A percentile compares a stretch with the other conserved stretches of the same genome.
These are phyloP conservation scores for Fusarium hostae DNA, from an alignment of 2,329 filamentous ascomycete genomes.

Conservation along the genomic window DNA sequence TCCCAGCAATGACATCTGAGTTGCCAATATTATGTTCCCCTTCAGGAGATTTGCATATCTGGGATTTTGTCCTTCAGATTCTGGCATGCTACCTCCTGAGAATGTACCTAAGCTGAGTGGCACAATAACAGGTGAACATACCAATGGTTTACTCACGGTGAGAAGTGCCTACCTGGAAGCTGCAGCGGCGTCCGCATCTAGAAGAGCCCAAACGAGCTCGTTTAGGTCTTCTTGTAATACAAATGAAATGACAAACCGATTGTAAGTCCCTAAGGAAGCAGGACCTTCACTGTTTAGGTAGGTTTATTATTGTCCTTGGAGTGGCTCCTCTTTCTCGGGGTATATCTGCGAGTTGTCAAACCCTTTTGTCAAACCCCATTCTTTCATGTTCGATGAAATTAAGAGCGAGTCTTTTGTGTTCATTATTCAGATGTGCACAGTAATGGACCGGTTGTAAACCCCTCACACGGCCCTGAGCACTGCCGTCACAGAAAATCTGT, in stretches of 20 bases:
- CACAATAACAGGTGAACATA: not conserved
- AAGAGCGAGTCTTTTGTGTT: not conserved
- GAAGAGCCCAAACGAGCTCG: too few species aligned
- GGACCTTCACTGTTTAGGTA: not conserved
- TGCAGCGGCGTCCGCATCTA: too few species aligned
- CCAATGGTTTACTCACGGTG: not conserved
- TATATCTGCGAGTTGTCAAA: not conserved
- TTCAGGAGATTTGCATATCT: not conserved
- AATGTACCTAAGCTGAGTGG: not conserved
- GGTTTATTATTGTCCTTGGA: not conserved
- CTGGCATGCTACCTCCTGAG: not conserved
- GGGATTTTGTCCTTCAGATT: not conserved
- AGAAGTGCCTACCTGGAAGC: not conserved
- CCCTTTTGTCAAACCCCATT: not conserved
- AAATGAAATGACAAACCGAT: not conserved
- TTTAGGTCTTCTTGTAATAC: not conserved
- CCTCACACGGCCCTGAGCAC: not conserved
- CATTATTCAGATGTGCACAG: not conserved
- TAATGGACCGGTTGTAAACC: not conserved
- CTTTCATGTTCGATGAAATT: not conserved
- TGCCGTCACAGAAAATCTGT: not conserved
- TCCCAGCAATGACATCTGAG: not conserved
- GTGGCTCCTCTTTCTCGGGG: not conserved
- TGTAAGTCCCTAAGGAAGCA: not conserved
- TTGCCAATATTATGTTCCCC: not conserved